Conservation (phyloP, 2,329 filamentous ascomycete genomes). For the Epicoccum nigrum region DNA sequence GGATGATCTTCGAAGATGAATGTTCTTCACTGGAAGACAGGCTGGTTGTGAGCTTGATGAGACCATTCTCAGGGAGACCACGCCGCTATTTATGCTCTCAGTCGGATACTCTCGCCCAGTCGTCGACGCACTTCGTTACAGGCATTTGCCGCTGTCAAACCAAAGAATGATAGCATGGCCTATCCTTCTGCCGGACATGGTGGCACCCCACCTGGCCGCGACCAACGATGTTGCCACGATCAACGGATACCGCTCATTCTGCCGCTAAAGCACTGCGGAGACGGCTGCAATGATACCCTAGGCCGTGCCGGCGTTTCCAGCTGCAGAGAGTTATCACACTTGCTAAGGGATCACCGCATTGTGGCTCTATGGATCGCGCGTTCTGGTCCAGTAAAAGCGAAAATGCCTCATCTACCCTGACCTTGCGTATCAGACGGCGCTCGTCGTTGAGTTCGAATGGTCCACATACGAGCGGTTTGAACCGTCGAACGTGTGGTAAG, state of each 20-base stretch:
- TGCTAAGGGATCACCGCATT: conserved; percentile 49
- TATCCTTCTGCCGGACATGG: conserved; percentile 48
- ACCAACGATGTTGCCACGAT: conserved; percentile 56
- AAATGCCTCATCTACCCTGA: conserved; percentile 51
- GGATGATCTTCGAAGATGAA: conserved; percentile 30
- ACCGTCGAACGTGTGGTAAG: conserved; percentile 41
- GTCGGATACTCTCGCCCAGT: conserved; percentile 31
- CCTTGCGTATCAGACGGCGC: conserved; percentile 41
- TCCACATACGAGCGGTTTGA: conserved; percentile 39
- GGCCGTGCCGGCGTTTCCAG: conserved; percentile 50
- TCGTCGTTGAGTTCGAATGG: conserved; percentile 28
- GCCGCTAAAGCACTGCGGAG: conserved; percentile 52
- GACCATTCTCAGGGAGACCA: conserved; percentile 28
- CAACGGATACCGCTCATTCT: conserved; percentile 50
- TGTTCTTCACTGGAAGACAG: conserved; percentile 38
- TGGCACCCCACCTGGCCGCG: conserved; percentile 48
- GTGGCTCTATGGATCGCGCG: conserved; percentile 55
- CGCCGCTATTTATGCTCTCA: conserved; percentile 51
- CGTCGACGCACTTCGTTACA: conserved; percentile 35
- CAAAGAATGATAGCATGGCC: conserved; percentile 46
- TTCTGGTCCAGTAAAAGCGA: conserved; percentile 45
- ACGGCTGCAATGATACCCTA: conserved; percentile 54
- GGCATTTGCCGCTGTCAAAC: conserved; percentile 41
- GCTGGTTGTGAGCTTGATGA: conserved; percentile 38
- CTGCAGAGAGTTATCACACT: conserved; percentile 52